Conservation (phyloP, 1,284 basidiomycete genomes). For the Singerocomus rubriflavus region DNA sequence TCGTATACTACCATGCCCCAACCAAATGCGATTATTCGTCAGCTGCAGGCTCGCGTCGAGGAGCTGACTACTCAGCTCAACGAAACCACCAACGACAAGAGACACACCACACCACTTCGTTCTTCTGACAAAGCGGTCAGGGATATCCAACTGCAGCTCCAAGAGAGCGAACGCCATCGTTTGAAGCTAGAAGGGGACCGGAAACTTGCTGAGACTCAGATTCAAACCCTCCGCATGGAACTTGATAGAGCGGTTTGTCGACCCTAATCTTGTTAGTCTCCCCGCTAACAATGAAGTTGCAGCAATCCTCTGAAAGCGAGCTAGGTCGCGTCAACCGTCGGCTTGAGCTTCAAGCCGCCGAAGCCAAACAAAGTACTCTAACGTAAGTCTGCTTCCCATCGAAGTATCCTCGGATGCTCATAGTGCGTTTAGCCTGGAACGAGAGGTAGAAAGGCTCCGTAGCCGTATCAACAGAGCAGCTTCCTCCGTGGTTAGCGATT, state of each 20-base stretch:
- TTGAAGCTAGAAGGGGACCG: constrained; percentile 64
- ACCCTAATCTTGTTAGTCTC: neutral
- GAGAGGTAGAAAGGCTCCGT: constrained; percentile 68
- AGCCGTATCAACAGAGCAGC: constrained; percentile 55
- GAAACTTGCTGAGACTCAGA: constrained; percentile 53
- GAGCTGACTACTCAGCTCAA: constrained; percentile 65
- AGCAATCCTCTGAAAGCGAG: constrained; percentile 72
- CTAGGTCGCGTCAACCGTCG: constrained; percentile 70
- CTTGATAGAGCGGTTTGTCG: constrained; percentile 52
- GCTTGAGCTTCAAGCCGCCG: constrained; percentile 70
- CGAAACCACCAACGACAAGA: constrained; percentile 48
- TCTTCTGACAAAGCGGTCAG: constrained; percentile 52
- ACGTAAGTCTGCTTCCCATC: constrained; percentile 44
- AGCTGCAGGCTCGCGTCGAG: constrained; percentile 66
- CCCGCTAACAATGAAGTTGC: constrained; percentile 7
- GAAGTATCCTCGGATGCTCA: constrained; percentile 5
- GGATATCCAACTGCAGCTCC: constrained; percentile 52
- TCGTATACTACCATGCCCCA: constrained; percentile 67
- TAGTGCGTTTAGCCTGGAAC: constrained; percentile 49
- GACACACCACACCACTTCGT: constrained; percentile 45
- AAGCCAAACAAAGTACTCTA: constrained; percentile 67
- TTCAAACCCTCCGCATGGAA: constrained; percentile 51
- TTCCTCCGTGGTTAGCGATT: constrained; percentile 30
- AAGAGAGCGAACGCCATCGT: constrained; percentile 60
- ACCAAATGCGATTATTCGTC: constrained; percentile 49